Evolutionary conservation across 352 stramenopile genomes (phyloP), one percentile per base, ranked within the genome.

Genomic region (Pythium biforme): DNA sequence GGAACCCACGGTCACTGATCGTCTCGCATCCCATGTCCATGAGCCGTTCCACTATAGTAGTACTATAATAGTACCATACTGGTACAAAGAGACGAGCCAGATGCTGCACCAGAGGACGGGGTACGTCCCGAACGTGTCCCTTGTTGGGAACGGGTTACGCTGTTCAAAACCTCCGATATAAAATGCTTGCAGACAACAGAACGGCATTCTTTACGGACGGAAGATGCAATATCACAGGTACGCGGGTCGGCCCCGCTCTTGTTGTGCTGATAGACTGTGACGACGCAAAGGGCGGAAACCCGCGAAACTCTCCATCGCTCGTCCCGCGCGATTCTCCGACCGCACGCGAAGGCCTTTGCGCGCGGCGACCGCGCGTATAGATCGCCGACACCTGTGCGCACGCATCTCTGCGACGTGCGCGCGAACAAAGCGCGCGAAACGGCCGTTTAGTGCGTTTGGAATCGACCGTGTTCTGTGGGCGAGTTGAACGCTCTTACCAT

Each of bases 231-330:
- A 59, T 33, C 1, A 50, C n/a, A 59, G 52, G 37, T 50, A 26
- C 6, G 12, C 1, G 10, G 37, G 26, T 46, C 37, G 14, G 17
- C 37, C 7, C 5, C 34, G 34, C 34, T 43, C 9, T 43, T 43
- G 37, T 43, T 7, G 23, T 27, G 8, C 2, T 26, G 25, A 59
- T 23, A 59, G 52, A 34, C 52, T 12, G 52, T 59, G 52, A 59
- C 52, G 52, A 59, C 52, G 52, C 34, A 25, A 49, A 49, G 52
- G 31, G 52, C 52, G 37, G 19, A 37, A 47, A 55, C 37, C 37
- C 37, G 12, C 37, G 31, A 37, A 37, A 19, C 37, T 43, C 17
- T 4, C 37, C 37, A n/a, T n/a, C 37, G 14, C 14, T 6, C 12
- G 14, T 7, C 9, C 37, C 37, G 37, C 37, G 37, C 17, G 37